These are phyloP conservation scores for Yamagishiella unicocca DNA, from an alignment of 139 green algal genomes.

Conservation along the genomic window DNA sequence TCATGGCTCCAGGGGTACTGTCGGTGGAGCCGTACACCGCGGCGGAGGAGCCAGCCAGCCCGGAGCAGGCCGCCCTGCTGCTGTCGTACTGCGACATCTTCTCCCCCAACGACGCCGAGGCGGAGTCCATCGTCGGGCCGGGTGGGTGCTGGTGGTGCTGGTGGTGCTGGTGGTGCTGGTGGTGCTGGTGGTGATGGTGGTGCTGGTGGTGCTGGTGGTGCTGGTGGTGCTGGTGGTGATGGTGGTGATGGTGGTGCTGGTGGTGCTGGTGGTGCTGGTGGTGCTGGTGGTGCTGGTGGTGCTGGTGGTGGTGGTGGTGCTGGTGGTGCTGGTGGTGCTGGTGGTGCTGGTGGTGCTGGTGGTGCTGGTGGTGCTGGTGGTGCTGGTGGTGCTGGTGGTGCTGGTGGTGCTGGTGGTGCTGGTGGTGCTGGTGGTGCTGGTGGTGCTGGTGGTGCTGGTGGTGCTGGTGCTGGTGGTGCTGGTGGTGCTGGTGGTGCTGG, in stretches of 20 bases:
- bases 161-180: too few relatives aligned
- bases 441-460: not conserved
- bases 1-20: constrained; percentile 49
- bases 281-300: too few relatives aligned
- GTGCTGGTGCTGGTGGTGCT: not conserved
- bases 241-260: too few relatives aligned
- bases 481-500: not conserved
- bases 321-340: too few relatives aligned
- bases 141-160: not conserved
- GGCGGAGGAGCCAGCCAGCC: not conserved
- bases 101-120: constrained; percentile 69
- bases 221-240: not conserved
- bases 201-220: not conserved
- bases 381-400: too few relatives aligned
- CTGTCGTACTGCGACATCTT: constrained; percentile 65
- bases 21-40: constrained; percentile 69
- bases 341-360: too few relatives aligned
- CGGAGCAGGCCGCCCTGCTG: constrained; percentile 50
- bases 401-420: too few relatives aligned
- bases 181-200: not conserved
- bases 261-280: too few relatives aligned
- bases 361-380: too few relatives aligned
- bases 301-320: too few relatives aligned
- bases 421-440: too few relatives aligned
- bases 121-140: constrained; percentile 64